A percentile compares a stretch with the other conserved stretches of the same genome.
These are phyloP conservation scores for Malassezia cuniculi DNA, from an alignment of 1,284 basidiomycete species.

Conservation along the genomic window DNA sequence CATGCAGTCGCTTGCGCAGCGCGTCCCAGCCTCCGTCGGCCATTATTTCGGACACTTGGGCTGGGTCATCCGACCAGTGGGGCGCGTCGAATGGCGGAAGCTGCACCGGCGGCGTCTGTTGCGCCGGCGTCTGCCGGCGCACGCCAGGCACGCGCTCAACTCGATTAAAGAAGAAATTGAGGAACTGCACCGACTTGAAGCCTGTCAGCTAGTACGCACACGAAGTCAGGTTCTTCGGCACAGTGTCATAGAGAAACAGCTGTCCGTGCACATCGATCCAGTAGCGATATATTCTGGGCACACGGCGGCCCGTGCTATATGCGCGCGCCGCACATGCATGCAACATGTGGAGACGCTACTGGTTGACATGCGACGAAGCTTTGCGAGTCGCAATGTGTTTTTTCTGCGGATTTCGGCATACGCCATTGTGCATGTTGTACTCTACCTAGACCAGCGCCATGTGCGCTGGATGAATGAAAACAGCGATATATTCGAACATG, in stretches of 20 bases:
- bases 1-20: constrained; percentile 12
- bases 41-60: not conserved
- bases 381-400: constrained; percentile 39
- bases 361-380: too few relatives aligned
- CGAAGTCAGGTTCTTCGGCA: constrained; percentile 42
- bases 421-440: constrained; percentile 43
- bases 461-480: constrained; percentile 46
- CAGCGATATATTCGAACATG: constrained; percentile 14
- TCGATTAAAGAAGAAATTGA: constrained; percentile 13
- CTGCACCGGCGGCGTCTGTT: too few relatives aligned
- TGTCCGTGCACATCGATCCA: constrained; percentile 41
- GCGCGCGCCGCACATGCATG: too few relatives aligned
- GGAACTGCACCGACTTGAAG: constrained; percentile 14
- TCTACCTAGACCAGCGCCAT: constrained; percentile 46
- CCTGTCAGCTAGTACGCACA: constrained; percentile 23
- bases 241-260: constrained; percentile 40
- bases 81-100: constrained; percentile 3
- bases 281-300: constrained; percentile 35
- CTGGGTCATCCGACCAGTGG: constrained; percentile 12
- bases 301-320: not conserved
- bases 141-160: constrained; percentile 2
- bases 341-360: too few relatives aligned
- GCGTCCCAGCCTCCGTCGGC: constrained; percentile 8
- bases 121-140: too few relatives aligned
- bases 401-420: constrained; percentile 46